Percentiles rank a stretch among this genome's conserved stretches.
Conservation (phyloP, 805 yeast species). For the Myxozyma mucilagina region DNA sequence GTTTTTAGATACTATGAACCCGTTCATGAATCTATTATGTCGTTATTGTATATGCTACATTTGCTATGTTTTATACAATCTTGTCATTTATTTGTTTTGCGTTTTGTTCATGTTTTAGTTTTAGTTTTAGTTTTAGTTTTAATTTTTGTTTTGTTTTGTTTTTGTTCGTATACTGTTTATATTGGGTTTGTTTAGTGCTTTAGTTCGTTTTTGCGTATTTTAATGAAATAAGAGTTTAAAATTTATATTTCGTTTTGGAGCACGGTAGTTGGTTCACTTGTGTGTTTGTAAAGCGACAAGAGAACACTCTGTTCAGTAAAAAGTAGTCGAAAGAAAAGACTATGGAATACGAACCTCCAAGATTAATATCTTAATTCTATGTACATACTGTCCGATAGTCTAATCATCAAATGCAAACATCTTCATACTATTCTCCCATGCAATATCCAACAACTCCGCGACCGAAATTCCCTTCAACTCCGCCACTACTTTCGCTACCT, state of each 20-base stretch:
- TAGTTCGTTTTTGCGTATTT: neutral
- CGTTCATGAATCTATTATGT: no score
- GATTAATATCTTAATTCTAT: neutral
- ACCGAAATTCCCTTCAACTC: constrained; percentile 49
- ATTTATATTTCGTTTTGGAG: neutral
- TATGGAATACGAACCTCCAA: no score
- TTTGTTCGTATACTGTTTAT: neutral
- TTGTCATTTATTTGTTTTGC: neutral
- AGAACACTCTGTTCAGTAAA: no score
- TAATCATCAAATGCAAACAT: constrained; percentile 43
- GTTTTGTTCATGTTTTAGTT: neutral
- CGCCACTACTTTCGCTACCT: constrained; percentile 71
- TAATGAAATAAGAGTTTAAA: no score
- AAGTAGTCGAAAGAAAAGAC: no score
- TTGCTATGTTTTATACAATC: no score
- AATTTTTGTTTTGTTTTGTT: neutral
- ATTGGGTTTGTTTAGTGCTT: neutral
- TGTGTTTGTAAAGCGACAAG: no score
- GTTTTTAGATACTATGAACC: no score
- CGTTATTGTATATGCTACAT: no score
- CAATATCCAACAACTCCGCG: constrained; percentile 48
- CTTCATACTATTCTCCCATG: constrained; percentile 53
- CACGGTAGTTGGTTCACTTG: no score
- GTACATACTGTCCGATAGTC: neutral
- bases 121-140: neutral